Conservation (phyloP, 179 eudicot species). For the Nepenthes alata region DNA sequence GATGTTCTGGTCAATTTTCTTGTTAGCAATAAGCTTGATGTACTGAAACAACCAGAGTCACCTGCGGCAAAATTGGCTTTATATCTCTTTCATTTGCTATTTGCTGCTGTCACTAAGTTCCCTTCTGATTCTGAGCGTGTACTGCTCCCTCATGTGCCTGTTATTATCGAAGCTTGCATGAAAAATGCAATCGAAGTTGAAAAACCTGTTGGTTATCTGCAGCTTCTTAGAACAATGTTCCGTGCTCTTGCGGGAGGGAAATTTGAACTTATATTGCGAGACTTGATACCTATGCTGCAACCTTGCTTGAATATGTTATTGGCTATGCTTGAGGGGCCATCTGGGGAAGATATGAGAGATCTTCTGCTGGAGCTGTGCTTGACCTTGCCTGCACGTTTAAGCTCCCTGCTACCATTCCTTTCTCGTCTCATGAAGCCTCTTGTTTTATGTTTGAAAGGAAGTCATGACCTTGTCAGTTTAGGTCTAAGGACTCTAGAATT, state of each 20-base stretch:
- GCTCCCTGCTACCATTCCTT: slow-evolving; percentile 83
- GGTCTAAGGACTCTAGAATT: slow-evolving; percentile 92
- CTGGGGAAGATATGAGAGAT: slow-evolving; percentile 86
- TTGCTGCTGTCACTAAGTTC: slow-evolving; percentile 76
- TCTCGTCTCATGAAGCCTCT: slow-evolving; percentile 97
- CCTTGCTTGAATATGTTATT: slow-evolving; percentile 91
- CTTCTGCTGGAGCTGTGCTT: slow-evolving; percentile 85
- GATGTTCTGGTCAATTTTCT: slow-evolving; percentile 92
- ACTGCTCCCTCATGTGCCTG: slow-evolving; percentile 85
- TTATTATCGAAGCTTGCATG: slow-evolving; percentile 92
- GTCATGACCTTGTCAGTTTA: slow-evolving; percentile 71
- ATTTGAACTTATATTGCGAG: slow-evolving; percentile 83
- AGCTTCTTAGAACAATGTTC: slow-evolving; percentile 92
- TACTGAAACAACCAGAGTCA: slow-evolving; percentile 80
- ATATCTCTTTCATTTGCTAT: slow-evolving; percentile 79
- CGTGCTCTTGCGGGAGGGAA: slow-evolving; percentile 93
- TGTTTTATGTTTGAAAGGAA: slow-evolving; percentile 79
- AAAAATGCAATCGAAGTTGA: slow-evolving; percentile 82
- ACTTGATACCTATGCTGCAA: slow-evolving; percentile 63
- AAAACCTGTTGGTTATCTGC: slow-evolving; percentile 82
- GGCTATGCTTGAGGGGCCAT: slow-evolving; percentile 96
- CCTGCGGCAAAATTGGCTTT: slow-evolving; percentile 85
- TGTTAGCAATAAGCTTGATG: slow-evolving; percentile 89
- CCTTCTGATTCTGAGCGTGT: slow-evolving; percentile 93
- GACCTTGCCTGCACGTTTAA: slow-evolving; percentile 89